Conservation (phyloP, 768 basidiomycete species). For the Kwoniella botswanensis region DNA sequence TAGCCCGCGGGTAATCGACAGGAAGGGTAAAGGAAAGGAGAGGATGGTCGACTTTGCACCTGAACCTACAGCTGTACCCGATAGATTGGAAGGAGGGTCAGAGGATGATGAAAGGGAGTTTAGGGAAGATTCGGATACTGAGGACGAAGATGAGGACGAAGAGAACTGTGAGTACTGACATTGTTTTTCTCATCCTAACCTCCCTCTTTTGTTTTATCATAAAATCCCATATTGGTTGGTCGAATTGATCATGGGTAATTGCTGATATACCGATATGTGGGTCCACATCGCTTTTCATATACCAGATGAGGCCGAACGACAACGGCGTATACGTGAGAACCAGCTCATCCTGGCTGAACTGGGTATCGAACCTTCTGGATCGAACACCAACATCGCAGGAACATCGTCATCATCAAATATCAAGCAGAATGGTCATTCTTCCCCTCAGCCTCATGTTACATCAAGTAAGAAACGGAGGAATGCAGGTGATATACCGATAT, state of each 20-base stretch:
- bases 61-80: not conserved
- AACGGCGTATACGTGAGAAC: slow-evolving; percentile 43
- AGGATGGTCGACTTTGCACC: not conserved
- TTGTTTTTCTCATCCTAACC: not conserved
- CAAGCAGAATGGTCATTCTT: not conserved
- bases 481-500: slow-evolving; percentile 15
- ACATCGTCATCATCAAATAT: not conserved
- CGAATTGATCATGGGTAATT: not conserved
- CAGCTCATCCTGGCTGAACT: slow-evolving; percentile 30
- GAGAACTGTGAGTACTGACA: slow-evolving; percentile 22
- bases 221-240: too few relatives aligned
- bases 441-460: not conserved
- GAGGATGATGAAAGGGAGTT: slow-evolving; percentile 16
- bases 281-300: slow-evolving; percentile 17
- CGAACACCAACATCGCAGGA: not conserved
- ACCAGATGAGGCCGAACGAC: slow-evolving; percentile 39
- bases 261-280: slow-evolving; percentile 12
- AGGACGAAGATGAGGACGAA: slow-evolving; percentile 20
- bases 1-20: not conserved
- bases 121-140: slow-evolving; percentile 3
- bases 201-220: too few relatives aligned
- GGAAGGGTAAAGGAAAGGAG: slow-evolving; percentile 18
- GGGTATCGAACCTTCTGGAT: slow-evolving; percentile 17
- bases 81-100: not conserved
- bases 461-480: slow-evolving; percentile 5